A percentile compares a stretch with the other conserved stretches of the same genome.
Evolutionary conservation across 2,329 filamentous ascomycete species (phyloP).

Genomic region (Teratosphaeria zuluensis): DNA sequence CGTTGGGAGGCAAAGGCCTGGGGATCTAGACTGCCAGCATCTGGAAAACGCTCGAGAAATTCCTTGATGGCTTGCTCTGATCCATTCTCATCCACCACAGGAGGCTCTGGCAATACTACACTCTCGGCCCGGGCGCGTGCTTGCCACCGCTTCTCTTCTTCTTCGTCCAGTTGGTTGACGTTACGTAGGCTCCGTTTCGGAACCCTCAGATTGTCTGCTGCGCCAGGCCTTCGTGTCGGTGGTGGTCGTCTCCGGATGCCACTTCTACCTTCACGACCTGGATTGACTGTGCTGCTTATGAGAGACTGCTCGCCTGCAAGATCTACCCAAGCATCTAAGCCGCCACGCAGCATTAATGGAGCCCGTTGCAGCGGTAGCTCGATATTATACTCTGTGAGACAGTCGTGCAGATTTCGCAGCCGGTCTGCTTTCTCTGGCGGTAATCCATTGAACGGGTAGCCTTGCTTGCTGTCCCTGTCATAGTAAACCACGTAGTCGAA

Average conservation of each 20-base stretch:
- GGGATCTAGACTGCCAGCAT: conserved; percentile 49
- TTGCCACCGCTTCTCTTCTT: conserved; percentile 75
- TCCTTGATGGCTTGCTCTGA: conserved; percentile 52
- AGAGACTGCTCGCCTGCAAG: conserved; percentile 64
- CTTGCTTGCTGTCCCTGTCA: conserved; percentile 56
- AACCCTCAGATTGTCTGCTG: conserved; percentile 37
- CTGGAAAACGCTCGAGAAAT: conserved; percentile 72
- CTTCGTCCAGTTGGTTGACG: conserved; percentile 63
- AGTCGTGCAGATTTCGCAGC: conserved; percentile 64
- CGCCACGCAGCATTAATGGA: conserved; percentile 72
- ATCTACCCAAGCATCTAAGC: conserved; percentile 77
- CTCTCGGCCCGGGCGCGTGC: conserved; percentile 63
- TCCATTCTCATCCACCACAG: conserved; percentile 30
- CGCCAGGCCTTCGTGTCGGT: conserved; percentile 37
- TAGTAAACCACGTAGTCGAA: conserved; percentile 90
- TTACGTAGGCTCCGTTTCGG: conserved; percentile 48
- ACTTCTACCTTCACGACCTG: conserved; percentile 31
- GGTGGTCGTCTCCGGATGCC: conserved; percentile 41
- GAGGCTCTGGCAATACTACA: conserved; percentile 31
- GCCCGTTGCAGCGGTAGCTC: conserved; percentile 61
- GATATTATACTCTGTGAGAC: conserved; percentile 74
- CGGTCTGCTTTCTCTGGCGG: not conserved
- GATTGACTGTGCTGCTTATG: conserved; percentile 42
- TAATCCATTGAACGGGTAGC: conserved; percentile 46
- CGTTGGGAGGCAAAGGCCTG: conserved; percentile 43